phyloP scores from a whole-genome alignment of 768 basidiomycete species.

The Leccinum variicolor region DNA sequence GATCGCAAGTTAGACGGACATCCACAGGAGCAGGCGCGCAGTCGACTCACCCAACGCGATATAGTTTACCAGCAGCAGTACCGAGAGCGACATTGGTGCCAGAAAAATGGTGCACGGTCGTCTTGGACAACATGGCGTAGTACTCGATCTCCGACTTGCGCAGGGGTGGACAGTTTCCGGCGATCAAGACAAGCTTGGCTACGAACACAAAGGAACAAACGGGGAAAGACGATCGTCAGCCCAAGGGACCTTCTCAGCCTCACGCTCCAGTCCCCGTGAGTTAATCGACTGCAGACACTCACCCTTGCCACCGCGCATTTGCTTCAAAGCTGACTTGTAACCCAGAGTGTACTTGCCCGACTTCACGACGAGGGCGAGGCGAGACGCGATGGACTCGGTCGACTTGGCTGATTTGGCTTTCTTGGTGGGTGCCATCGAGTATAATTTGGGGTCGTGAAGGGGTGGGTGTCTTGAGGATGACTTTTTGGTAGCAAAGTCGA shows the following conservation, averaged over 20 bases:
- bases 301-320: conserved; percentile 98
- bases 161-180: conserved; percentile 98
- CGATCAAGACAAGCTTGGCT: conserved; percentile 99
- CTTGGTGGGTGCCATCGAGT: conserved; percentile 89
- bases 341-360: conserved; percentile 97
- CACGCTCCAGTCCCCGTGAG: conserved; percentile 92
- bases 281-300: conserved; percentile 43
- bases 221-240: conserved; percentile 47
- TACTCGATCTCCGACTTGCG: conserved; percentile 99
- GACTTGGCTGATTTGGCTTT: conserved; percentile 94
- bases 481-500: conserved; percentile 1
- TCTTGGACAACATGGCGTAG: conserved; percentile 99
- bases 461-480: conserved; percentile 13
- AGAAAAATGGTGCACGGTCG: conserved; percentile 95
- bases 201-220: conserved; percentile 16
- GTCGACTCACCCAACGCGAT: conserved; percentile 87
- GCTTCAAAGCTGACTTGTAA: conserved; percentile 98
- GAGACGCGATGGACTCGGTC: conserved; percentile 89
- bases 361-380: conserved; percentile 95
- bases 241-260: conserved; percentile 99
- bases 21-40: neutral
- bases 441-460: conserved; percentile 17
- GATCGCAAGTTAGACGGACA: conserved; percentile 8
- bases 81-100: conserved; percentile 98
- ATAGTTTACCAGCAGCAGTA: conserved; percentile 98